Base-by-base conservation (phyloP, 179 eudicot species). In the Gypsophila paniculata region DNA sequence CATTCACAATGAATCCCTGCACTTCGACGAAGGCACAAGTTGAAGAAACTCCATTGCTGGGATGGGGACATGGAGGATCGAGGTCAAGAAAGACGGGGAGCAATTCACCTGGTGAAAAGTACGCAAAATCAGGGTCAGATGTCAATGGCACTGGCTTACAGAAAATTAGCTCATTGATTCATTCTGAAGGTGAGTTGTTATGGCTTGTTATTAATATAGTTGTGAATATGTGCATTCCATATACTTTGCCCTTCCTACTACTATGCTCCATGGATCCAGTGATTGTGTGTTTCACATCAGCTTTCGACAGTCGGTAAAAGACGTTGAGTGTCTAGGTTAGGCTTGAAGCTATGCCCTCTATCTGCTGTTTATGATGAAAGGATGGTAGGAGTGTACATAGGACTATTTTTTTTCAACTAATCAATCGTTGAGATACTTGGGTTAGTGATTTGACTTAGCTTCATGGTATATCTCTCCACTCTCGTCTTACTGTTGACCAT, bases 1-100 rank as follows among this genome's bases (percentile, higher is more conserved):
- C 93, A 26, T 91, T 89, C 77, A 82, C 88, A 72, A 91, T 89
- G 78, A 71, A 81, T 74, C 97, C 98, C 51, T 82, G 82, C 67
- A 81, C 84, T 74, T 81, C 90, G 51, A 79, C 76, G 72, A 88
- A 87, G 73, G 74, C 69, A 15, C 81, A 74, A 4, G 72, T 72
- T 54, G 87, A 78, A 66, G 93, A 83, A 79, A 78, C 64, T 53
- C 65, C 72, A 54, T 62, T 77, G 71, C 59, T 75, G 65, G 82
- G 78, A 23, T 61, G 81, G 82, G 74, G 76, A 49, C 79, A 57
- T 58, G 86, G 78, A 59, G 86, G 77, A 68, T 77, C 76, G 42
- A 84, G 76, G 65, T 69, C 72, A 1, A 79, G 48, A 70, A 78
- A 54, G 72, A 72, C 79, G 1, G 79, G 76, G 6, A 59, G 66